Evolutionary conservation across 495 filamentous ascomycete genomes (phyloP).

Genomic region (Annulohypoxylon nitens): DNA sequence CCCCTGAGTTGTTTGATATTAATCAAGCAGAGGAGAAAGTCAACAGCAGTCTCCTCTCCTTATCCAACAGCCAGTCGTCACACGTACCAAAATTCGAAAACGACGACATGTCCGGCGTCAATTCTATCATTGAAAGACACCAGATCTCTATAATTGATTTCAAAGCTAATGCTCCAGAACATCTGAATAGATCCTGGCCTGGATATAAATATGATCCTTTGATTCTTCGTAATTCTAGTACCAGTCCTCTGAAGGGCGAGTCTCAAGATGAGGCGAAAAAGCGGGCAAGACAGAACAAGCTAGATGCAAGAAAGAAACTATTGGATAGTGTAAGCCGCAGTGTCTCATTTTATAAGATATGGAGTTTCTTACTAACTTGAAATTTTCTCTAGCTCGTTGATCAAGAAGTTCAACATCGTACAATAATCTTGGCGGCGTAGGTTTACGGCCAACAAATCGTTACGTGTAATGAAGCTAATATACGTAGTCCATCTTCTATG

Average conservation of each 20-base stretch:
- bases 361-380: not conserved
- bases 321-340: constrained; percentile 17
- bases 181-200: constrained; percentile 3
- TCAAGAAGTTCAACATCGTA: constrained; percentile 23
- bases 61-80: not conserved
- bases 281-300: too few species aligned
- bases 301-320: not conserved
- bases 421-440: constrained; percentile 12
- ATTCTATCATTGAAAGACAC: not conserved
- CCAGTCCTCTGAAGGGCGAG: not conserved
- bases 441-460: not conserved
- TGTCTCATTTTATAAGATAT: not conserved
- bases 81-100: too few species aligned
- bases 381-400: constrained; percentile 17
- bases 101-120: not conserved
- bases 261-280: not conserved
- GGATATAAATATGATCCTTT: constrained; percentile 1
- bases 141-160: constrained; percentile 8
- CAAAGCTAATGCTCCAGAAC: constrained; percentile 12
- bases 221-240: not conserved
- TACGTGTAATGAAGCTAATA: not conserved
- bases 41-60: not conserved
- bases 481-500: not conserved
- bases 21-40: not conserved
- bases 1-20: constrained; percentile 14